These are phyloP conservation scores for Backusella tuberculispora DNA, from an alignment of 192 early-diverging fungal species.

Conservation along the genomic window DNA sequence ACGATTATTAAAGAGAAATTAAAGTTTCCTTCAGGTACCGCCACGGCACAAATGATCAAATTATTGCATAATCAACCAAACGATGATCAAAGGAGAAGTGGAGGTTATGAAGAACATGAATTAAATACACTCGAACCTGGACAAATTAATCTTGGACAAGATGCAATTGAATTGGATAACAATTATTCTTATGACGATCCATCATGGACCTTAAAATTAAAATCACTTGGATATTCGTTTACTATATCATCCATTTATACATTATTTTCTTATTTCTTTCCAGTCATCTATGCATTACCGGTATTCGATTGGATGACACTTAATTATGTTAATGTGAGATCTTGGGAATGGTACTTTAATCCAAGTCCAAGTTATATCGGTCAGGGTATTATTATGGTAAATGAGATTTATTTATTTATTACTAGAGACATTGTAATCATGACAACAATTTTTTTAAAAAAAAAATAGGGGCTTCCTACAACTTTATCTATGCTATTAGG, in stretches of 20 bases:
- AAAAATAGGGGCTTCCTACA: slow-evolving; percentile 64
- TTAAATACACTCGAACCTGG: background rate
- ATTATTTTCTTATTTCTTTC: slow-evolving; percentile 66
- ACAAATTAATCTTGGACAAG: background rate
- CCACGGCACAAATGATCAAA: slow-evolving; percentile 85
- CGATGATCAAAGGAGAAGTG: slow-evolving; percentile 19
- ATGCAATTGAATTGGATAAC: slow-evolving; percentile 13
- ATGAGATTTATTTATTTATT: background rate
- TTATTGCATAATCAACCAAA: slow-evolving; percentile 58
- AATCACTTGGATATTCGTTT: slow-evolving; percentile 58
- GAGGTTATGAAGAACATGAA: background rate
- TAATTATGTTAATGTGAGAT: slow-evolving; percentile 49
- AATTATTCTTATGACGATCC: slow-evolving; percentile 45
- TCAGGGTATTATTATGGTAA: slow-evolving; percentile 78
- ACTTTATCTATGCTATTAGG: slow-evolving; percentile 73
- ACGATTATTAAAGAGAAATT: slow-evolving; percentile 83
- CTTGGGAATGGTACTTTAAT: slow-evolving; percentile 74
- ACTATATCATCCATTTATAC: slow-evolving; percentile 67
- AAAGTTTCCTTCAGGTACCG: slow-evolving; percentile 83
- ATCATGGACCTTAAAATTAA: slow-evolving; percentile 63
- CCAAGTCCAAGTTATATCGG: slow-evolving; percentile 78
- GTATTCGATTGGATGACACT: slow-evolving; percentile 59
- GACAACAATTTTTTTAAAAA: background rate
- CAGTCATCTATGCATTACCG: slow-evolving; percentile 58
- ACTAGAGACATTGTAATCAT: background rate